These are phyloP conservation scores for Scenedesmus sp. DNA, from an alignment of 163 green algal species.

Conservation along the genomic window DNA sequence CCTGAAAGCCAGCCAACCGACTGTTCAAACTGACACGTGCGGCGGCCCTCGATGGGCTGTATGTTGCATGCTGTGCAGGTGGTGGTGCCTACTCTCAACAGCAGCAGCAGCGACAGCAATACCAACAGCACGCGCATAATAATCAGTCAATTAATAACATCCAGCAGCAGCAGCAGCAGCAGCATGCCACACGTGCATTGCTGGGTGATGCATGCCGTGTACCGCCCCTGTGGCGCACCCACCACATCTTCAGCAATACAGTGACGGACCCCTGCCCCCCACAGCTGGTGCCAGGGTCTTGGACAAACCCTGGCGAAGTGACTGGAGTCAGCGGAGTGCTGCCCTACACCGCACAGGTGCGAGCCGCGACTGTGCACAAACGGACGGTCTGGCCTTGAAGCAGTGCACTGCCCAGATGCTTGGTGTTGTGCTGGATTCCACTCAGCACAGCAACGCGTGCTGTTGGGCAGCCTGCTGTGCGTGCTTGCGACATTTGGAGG, in stretches of 20 bases:
- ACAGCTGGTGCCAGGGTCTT: not conserved
- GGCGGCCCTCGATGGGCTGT: not conserved
- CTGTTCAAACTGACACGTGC: not conserved
- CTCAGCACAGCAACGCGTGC: no score
- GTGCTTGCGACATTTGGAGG: no score
- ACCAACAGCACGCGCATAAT: no score
- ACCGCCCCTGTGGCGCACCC: no score
- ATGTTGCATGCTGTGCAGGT: not conserved
- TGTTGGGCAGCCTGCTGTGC: no score
- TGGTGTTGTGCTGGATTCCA: no score
- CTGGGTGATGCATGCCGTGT: not conserved
- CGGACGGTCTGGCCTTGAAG: no score
- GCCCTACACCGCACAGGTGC: not conserved
- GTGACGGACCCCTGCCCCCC: not conserved
- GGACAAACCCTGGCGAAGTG: not conserved
- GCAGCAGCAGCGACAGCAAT: not conserved
- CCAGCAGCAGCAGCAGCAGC: not conserved
- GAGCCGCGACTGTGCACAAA: no score
- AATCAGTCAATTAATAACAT: no score
- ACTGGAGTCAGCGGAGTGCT: not conserved
- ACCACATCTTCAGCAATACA: not conserved
- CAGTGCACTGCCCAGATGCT: no score
- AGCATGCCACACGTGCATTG: not conserved
- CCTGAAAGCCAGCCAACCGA: no score
- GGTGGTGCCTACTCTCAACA: not conserved